Percentiles rank a stretch among this genome's conserved stretches.
These are phyloP conservation scores for Cadophora sp. DNA, from an alignment of 2,329 filamentous ascomycete genomes.

Conservation along the genomic window DNA sequence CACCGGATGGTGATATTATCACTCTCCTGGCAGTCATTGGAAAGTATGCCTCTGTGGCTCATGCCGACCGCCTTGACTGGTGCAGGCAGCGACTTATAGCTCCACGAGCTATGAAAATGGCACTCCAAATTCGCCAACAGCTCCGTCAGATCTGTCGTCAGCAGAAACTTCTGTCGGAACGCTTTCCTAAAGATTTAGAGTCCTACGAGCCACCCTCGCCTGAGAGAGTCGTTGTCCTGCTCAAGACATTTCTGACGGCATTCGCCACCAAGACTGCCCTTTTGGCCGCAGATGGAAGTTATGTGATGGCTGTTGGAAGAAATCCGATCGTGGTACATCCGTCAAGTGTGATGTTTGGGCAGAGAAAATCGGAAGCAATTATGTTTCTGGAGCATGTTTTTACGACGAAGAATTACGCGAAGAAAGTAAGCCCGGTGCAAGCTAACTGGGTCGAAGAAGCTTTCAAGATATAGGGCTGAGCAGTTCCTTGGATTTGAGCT, in stretches of 20 bases:
- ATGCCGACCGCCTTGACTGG: slow-evolving; percentile 58
- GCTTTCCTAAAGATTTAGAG: slow-evolving; percentile 58
- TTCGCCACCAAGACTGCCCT: slow-evolving; percentile 68
- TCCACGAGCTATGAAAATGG: slow-evolving; percentile 66
- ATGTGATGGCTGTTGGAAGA: slow-evolving; percentile 64
- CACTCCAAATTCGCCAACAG: slow-evolving; percentile 66
- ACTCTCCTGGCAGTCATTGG: slow-evolving; percentile 70
- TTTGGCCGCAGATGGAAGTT: slow-evolving; percentile 65
- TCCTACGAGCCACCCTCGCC: slow-evolving; percentile 61
- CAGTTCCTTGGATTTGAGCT: background rate
- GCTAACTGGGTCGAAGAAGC: slow-evolving; percentile 59
- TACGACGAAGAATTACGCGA: slow-evolving; percentile 70
- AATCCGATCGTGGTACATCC: slow-evolving; percentile 68
- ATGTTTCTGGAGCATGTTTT: slow-evolving; percentile 74
- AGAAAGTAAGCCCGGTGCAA: slow-evolving; percentile 68
- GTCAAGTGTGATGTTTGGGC: slow-evolving; percentile 65
- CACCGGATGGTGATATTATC: slow-evolving; percentile 69
- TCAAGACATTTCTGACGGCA: slow-evolving; percentile 67
- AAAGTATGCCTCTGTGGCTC: slow-evolving; percentile 61
- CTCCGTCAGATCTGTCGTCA: slow-evolving; percentile 62
- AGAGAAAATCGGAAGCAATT: slow-evolving; percentile 70
- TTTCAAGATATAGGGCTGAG: slow-evolving; percentile 26
- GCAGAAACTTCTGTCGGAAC: slow-evolving; percentile 52
- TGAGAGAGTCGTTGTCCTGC: slow-evolving; percentile 58
- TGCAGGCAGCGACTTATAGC: slow-evolving; percentile 64